phyloP scores from a whole-genome alignment of 2,329 filamentous ascomycete species.

The Colletotrichum eremochloae region DNA sequence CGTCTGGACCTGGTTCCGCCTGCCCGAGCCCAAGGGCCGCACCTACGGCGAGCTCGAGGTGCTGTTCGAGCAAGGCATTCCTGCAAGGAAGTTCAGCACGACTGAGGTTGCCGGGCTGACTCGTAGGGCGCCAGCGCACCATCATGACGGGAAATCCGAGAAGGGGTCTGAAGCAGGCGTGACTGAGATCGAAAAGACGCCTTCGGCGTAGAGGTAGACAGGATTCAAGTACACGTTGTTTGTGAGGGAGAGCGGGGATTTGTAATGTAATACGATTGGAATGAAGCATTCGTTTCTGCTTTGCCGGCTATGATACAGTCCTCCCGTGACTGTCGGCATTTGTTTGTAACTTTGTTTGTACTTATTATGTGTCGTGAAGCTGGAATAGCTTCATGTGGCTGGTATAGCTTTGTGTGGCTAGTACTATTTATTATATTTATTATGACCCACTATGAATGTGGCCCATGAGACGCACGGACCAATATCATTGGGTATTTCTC shows the following conservation, averaged over 20 bases:
- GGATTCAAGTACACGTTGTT: too few species aligned
- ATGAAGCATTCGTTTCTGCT: neutral
- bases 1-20: constrained; percentile 64
- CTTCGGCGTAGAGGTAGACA: constrained; percentile 1
- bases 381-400: too few species aligned
- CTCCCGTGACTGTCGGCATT: neutral
- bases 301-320: neutral
- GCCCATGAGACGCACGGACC: too few species aligned
- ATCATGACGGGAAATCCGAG: constrained; percentile 16
- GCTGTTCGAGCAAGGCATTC: constrained; percentile 62
- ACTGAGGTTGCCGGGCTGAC: constrained; percentile 10
- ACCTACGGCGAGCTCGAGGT: constrained; percentile 69
- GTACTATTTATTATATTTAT: too few species aligned
- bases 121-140: neutral
- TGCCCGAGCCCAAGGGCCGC: constrained; percentile 67
- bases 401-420: too few species aligned
- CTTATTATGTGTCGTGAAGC: too few species aligned
- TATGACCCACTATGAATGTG: too few species aligned
- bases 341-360: too few species aligned
- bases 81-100: constrained; percentile 57
- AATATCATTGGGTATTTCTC: too few species aligned
- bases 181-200: constrained; percentile 29
- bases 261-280: neutral
- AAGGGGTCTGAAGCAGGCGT: constrained; percentile 8
- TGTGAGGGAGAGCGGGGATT: neutral